Evolutionary conservation across 495 filamentous ascomycete genomes (phyloP), one percentile per base, ranked within the genome.

Genomic region (Daldinia loculata): DNA sequence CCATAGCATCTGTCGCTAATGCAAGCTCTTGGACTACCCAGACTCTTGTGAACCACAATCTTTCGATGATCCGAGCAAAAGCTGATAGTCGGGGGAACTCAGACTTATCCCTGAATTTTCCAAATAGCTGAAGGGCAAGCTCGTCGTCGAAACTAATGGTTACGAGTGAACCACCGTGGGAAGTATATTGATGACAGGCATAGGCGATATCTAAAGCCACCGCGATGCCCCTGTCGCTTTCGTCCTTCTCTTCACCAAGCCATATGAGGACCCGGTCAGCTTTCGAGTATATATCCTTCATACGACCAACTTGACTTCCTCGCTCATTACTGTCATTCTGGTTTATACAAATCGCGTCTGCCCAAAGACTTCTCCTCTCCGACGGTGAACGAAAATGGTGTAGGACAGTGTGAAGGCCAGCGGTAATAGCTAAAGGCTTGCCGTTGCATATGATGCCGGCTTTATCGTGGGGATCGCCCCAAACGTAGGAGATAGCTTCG

Each of bases 401-500:
- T 1, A 72, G 30, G 30, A 59, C 69, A 4, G 7, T 34, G 2
- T 27, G 36, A 45, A 72, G 69, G 14, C 15, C 56, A 7, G 45
- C 22, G 4, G 26, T 72, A 26, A 72, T 56, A 15, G 45, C 27
- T 17, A 72, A 34, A 15, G 36, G 32, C 30, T 63, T 67, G 12
- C 69, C 45, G 24, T 72, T 72, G 9, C 63, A 72, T 50, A 34
- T 56, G 29, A 72, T 67, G 4, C 67, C 36, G 55, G 52, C 59
- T 38, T 67, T 64, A 7, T 64, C 59, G 4, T 29, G 53, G 15
- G 38, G 38, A 39, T 70, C 9, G 6, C 72, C 75, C 75, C 75
- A 76, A 15, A 64, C 66, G 32, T 76, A 76, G 17, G 75, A 76
- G 45, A 76, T 61, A 3, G 75, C 69, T 52, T 75, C 72, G 48